A percentile compares a stretch with the other conserved stretches of the same genome.
phyloP scores from a whole-genome alignment of 2,329 filamentous ascomycete genomes.

The Bipolaris sorokiniana region DNA sequence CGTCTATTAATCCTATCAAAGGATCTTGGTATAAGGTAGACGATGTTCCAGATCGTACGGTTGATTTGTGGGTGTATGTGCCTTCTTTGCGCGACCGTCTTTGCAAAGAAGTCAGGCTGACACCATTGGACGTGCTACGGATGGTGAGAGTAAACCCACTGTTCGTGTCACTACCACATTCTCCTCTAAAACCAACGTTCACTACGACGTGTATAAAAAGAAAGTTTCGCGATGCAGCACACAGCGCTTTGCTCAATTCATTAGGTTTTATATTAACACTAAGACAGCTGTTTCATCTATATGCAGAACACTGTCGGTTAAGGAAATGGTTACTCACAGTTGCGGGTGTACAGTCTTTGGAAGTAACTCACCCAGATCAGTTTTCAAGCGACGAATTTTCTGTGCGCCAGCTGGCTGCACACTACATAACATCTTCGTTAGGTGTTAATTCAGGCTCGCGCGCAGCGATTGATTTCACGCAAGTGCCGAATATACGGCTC shows the following conservation, averaged over 20 bases:
- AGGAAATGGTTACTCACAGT: conserved; percentile 1
- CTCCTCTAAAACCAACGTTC: neutral
- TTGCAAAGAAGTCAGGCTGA: conserved; percentile 1
- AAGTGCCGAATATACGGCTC: conserved; percentile 3
- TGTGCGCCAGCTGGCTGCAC: neutral
- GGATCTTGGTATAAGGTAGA: conserved; percentile 4
- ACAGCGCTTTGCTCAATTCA: neutral
- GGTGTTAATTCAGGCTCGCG: neutral
- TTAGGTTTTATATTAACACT: neutral
- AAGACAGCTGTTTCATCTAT: neutral
- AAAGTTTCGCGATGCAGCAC: neutral
- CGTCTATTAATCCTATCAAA: neutral
- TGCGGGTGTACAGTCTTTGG: conserved; percentile 1
- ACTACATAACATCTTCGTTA: neutral
- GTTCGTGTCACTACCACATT: neutral
- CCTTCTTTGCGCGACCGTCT: conserved; percentile 5
- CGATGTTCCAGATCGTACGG: neutral
- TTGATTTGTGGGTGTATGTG: conserved; percentile 6
- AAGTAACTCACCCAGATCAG: neutral
- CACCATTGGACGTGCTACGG: neutral
- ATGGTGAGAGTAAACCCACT: neutral
- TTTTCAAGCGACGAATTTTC: neutral
- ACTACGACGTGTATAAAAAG: neutral
- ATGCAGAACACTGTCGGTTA: neutral
- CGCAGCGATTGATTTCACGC: neutral